Conservation (phyloP, 805 yeast species). For the Kockiozyma suomiensis region DNA sequence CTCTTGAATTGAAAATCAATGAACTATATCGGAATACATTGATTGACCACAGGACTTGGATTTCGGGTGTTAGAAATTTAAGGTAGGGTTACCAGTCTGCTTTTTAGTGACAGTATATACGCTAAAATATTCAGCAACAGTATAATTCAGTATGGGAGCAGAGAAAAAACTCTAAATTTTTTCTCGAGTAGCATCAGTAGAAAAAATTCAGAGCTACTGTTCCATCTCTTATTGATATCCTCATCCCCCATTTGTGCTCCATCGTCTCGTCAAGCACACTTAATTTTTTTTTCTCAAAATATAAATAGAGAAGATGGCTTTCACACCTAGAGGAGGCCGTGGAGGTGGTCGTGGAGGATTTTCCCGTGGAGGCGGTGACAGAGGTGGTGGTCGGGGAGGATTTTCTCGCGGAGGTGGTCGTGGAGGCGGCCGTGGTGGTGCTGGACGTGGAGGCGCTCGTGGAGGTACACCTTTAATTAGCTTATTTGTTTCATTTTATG, state of each 20-base stretch:
- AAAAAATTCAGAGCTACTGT: slow-evolving; percentile 1
- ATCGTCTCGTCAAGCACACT: not conserved
- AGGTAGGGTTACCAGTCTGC: no score
- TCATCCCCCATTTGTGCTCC: not conserved
- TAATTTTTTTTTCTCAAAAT: slow-evolving; percentile 40
- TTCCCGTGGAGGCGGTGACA: slow-evolving; percentile 48
- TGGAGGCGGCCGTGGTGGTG: slow-evolving; percentile 44
- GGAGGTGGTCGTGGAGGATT: slow-evolving; percentile 62
- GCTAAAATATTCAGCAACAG: not conserved
- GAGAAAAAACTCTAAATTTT: slow-evolving; percentile 1
- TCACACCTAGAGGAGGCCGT: slow-evolving; percentile 59
- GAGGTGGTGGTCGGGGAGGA: slow-evolving; percentile 42
- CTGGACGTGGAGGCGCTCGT: slow-evolving; percentile 8
- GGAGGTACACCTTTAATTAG: not conserved
- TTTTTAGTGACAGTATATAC: not conserved
- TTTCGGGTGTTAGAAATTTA: not conserved
- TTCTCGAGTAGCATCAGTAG: not conserved
- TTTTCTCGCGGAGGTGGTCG: slow-evolving; percentile 45
- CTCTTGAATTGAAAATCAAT: no score
- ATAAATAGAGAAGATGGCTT: slow-evolving; percentile 58
- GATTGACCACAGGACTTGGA: no score
- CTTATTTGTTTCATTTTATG: no score
- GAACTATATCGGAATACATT: no score
- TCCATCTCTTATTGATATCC: not conserved
- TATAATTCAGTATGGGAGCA: not conserved